These are phyloP conservation scores for Phytophthora rubi DNA, from an alignment of 352 stramenopile genomes.

Conservation along the genomic window DNA sequence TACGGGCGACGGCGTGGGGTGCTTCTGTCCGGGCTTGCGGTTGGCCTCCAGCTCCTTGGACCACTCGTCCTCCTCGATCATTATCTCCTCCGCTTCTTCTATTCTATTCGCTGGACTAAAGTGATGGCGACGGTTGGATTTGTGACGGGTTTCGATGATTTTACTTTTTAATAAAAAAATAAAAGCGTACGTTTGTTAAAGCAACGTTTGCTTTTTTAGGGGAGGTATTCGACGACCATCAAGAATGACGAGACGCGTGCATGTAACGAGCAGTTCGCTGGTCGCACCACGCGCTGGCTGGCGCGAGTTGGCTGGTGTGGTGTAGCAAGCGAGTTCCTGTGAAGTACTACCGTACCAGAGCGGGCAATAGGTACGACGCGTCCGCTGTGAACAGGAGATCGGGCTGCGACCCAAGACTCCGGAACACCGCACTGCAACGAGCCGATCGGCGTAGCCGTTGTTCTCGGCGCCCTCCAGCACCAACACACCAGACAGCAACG, in stretches of 20 bases:
- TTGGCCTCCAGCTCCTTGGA: conserved; percentile 91
- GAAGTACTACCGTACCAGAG: too few species aligned
- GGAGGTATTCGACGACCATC: not conserved
- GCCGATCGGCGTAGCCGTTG: too few species aligned
- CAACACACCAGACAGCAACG: too few species aligned
- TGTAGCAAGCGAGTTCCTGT: too few species aligned
- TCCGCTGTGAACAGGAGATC: too few species aligned
- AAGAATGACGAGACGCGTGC: not conserved
- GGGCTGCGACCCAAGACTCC: too few species aligned
- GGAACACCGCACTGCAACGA: too few species aligned
- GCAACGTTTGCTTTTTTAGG: too few species aligned
- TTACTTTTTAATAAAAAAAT: too few species aligned
- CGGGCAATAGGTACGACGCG: too few species aligned
- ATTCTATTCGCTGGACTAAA: not conserved
- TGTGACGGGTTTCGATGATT: not conserved
- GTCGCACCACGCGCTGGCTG: not conserved
- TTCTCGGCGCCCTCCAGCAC: too few species aligned
- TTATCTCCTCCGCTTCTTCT: conserved; percentile 11
- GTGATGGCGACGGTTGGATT: not conserved
- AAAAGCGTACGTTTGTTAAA: too few species aligned
- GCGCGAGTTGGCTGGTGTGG: not conserved
- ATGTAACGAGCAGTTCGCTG: not conserved
- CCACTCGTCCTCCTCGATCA: conserved; percentile 89
- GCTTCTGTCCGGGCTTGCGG: conserved; percentile 89
- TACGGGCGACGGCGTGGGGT: conserved; percentile 85